Evolutionary conservation across 2,329 filamentous ascomycete species (phyloP), one percentile per base, ranked within the genome.

Genomic region (Periconia sp.): DNA sequence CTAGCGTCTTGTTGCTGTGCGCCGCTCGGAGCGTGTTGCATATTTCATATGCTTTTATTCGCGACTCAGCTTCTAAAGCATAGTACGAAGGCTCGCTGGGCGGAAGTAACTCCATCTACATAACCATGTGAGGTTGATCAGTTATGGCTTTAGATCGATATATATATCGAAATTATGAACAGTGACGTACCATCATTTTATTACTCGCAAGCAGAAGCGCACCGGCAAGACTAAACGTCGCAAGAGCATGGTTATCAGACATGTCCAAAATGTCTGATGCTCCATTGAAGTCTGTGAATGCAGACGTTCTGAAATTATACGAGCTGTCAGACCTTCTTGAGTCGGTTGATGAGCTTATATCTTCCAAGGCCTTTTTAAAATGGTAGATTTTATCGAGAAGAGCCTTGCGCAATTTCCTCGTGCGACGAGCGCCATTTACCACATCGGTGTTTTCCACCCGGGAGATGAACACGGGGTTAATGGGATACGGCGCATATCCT

Each of bases 221-320:
- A 68, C 68, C 70, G 53, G 62, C 67, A 49, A 64, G 68, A 55
- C 61, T 69, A 53, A 70, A 71, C 11, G 61, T 65, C 14, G 66
- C 66, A 41, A 68, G 64, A 17, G 68, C 64, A 42, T 68, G 64
- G 64, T 63, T 66, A 40, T 61, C 62, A 20, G 54, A 59, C 50
- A 72, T 71, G 51, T 68, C 64, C 42, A 68, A 70, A n/a, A 57
- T 43, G 9, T 59, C 65, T 8, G 57, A 8, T 8, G 23, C 23
- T 8, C 23, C 23, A 27, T 8, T 27, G 23, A 27, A 27, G 23
- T 27, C 23, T 27, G 23, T 27, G 33, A n/a, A 11, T 37, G 62
- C 54, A 11, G 62, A 56, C 2, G 61, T 51, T 41, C 70, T 62
- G 19, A 59, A 52, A 7, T 59, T 60, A 14, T 63, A 58, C 17